Evolutionary conservation across 805 yeast species (phyloP).

Genomic region (Starmerella sp.): DNA sequence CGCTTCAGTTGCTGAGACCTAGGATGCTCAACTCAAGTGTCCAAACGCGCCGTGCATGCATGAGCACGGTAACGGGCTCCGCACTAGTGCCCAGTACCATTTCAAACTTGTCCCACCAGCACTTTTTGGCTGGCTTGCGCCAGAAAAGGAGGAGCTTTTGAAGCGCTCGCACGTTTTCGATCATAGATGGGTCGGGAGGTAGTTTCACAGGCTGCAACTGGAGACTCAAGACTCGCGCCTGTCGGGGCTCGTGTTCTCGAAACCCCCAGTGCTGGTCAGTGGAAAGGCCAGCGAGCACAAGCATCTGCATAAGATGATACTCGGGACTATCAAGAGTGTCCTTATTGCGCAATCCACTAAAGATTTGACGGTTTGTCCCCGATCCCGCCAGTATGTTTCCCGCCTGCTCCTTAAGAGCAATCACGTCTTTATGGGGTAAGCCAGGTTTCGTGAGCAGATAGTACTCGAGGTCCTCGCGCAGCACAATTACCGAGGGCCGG

Average conservation of each 20-base stretch:
- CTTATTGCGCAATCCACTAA: slow-evolving; percentile 53
- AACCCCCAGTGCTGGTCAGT: slow-evolving; percentile 71
- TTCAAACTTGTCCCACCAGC: slow-evolving; percentile 76
- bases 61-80: slow-evolving; percentile 39
- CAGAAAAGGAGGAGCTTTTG: slow-evolving; percentile 76
- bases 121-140: slow-evolving; percentile 96
- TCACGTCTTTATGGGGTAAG: slow-evolving; percentile 45
- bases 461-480: slow-evolving; percentile 88
- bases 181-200: slow-evolving; percentile 10
- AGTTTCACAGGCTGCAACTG: slow-evolving; percentile 46
- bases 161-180: slow-evolving; percentile 26
- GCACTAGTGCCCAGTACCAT: slow-evolving; percentile 28
- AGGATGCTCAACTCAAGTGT: slow-evolving; percentile 84
- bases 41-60: slow-evolving; percentile 89
- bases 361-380: slow-evolving; percentile 36
- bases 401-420: slow-evolving; percentile 54
- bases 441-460: slow-evolving; percentile 68
- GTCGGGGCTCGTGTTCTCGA: slow-evolving; percentile 74
- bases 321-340: slow-evolving; percentile 65
- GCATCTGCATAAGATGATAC: slow-evolving; percentile 87
- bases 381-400: slow-evolving; percentile 54
- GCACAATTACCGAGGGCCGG: slow-evolving; percentile 82
- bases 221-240: slow-evolving; percentile 76
- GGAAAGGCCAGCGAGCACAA: slow-evolving; percentile 76
- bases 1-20: slow-evolving; percentile 41